Evolutionary conservation across 1,139 yeast species (phyloP).

Genomic region (Arxiozyma bovina): DNA sequence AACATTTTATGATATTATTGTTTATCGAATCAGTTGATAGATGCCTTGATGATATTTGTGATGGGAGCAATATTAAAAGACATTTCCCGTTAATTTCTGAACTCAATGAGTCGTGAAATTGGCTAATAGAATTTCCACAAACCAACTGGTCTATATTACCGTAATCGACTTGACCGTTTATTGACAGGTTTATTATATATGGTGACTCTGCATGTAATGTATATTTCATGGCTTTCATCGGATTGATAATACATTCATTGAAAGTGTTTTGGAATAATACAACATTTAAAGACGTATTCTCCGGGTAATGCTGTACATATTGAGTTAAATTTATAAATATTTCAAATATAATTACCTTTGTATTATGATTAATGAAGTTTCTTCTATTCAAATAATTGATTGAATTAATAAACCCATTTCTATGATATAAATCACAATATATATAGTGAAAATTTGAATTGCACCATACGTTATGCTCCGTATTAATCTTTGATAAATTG

Average conservation of each 20-base stretch:
- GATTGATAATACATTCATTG: not conserved
- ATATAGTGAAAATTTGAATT: not conserved
- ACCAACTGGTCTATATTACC: not conserved
- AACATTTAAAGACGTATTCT: not conserved
- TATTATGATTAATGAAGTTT: not conserved
- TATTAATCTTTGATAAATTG: not conserved
- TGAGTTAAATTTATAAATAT: not conserved
- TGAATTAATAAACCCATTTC: not conserved
- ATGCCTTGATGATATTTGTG: not conserved
- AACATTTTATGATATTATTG: conserved; percentile 9
- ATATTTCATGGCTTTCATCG: not conserved
- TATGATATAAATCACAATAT: not conserved
- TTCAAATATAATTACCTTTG: not conserved
- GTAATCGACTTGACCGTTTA: too few relatives aligned
- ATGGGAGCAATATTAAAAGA: not conserved
- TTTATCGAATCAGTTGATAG: not conserved
- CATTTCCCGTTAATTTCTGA: conserved; percentile 5
- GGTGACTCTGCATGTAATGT: not conserved
- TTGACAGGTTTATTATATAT: not conserved
- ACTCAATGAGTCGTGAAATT: conserved; percentile 7
- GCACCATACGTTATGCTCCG: too few relatives aligned
- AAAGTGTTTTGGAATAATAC: not conserved
- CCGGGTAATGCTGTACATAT: not conserved
- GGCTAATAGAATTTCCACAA: not conserved
- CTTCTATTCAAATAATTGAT: not conserved